phyloP scores from a whole-genome alignment of 495 filamentous ascomycete species.

The Penicillium alfredii region DNA sequence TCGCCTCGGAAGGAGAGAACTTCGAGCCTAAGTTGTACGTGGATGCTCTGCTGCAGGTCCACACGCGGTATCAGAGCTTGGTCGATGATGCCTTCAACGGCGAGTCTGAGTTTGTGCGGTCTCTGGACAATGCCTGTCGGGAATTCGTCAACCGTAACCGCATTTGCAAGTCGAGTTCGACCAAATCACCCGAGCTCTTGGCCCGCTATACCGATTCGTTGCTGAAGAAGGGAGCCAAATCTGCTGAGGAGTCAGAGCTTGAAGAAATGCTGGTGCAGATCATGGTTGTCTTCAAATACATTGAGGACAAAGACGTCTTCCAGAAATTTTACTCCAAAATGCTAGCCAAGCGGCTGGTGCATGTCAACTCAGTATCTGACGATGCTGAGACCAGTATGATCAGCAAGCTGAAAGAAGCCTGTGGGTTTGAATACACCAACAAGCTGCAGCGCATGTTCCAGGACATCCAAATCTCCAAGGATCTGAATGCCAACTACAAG shows the following conservation, averaged over 20 bases:
- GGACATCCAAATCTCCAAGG: constrained; percentile 97
- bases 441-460: constrained; percentile 99
- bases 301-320: constrained; percentile 99
- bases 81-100: constrained; percentile 91
- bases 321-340: constrained; percentile 99
- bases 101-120: constrained; percentile 94
- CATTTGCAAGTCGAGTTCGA: constrained; percentile 85
- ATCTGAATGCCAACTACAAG: constrained; percentile 83
- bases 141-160: constrained; percentile 98
- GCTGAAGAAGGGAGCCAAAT: constrained; percentile 85
- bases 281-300: constrained; percentile 99
- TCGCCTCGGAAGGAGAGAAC: constrained; percentile 80
- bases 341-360: constrained; percentile 90
- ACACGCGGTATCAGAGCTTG: constrained; percentile 84
- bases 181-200: constrained; percentile 87
- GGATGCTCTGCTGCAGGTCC: constrained; percentile 87
- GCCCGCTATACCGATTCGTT: constrained; percentile 95
- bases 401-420: constrained; percentile 96
- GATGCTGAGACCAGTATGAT: constrained; percentile 99
- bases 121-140: constrained; percentile 92
- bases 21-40: constrained; percentile 96
- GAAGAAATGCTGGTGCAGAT: constrained; percentile 89
- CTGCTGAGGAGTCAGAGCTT: constrained; percentile 86
- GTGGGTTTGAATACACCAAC: constrained; percentile 98
- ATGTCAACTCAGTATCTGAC: constrained; percentile 88